Evolutionary conservation across 2,329 filamentous ascomycete species (phyloP), one percentile per base, ranked within the genome.

Genomic region (Beauveria caledonica): DNA sequence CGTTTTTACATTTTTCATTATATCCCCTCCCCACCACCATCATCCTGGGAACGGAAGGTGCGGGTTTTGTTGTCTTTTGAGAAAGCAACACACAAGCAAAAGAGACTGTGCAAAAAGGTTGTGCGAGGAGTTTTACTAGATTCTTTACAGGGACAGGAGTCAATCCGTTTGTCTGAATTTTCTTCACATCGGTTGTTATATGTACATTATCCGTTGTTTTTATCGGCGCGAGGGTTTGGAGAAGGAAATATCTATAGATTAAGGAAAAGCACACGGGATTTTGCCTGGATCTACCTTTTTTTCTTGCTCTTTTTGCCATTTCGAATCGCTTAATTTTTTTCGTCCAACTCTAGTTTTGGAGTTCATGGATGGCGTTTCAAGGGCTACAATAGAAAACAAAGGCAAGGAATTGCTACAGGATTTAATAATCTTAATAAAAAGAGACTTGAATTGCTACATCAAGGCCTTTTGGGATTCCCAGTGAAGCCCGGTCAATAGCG

Each of bases 1-100:
- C 55, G 55, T 58, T 58, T 58, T 48, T 23, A 50, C 51, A 33
- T 42, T 51, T 55, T 57, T 29, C 29, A 50, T 50, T 58, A 58
- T 58, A 58, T 58, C 55, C 55, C 55, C 44, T 49, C 55, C 55
- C 15, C 40, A 27, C 29, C 55, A n/a, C n/a, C 9, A 10, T 23
- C 21, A 25, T 19, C 33, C 10, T 45, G 21, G 42, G 40, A 9
- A 58, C 44, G 45, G 29, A 40, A 40, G 55, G 33, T 27, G 21
- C 19, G 23, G 44, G 55, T 13, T 23, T 21, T 49, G 44, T 36
- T 40, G 33, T 49, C 17, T 23, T 39, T 9, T 13, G 29, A 19
- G 17, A 15, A 49, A 40, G 50, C 42, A 42, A 40, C 19, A 58
- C 49, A 50, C 21, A 46, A 33, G 19, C 51, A 53, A 17, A 27